These are phyloP conservation scores for Cryptosporidium bovis DNA, from an alignment of 169 alveolate species.

Conservation along the genomic window DNA sequence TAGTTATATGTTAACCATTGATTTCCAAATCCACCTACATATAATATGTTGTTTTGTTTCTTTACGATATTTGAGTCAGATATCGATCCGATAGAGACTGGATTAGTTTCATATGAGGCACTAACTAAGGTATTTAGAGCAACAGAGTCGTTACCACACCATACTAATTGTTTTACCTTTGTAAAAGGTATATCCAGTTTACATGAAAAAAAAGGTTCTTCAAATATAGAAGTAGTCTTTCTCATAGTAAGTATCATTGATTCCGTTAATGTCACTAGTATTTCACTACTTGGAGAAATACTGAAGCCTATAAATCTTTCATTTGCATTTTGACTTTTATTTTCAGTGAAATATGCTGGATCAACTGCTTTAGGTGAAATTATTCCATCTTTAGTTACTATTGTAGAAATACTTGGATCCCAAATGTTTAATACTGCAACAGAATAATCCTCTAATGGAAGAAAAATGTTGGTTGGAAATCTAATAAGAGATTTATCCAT, in stretches of 20 bases:
- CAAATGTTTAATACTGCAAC: constrained; percentile 66
- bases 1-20: constrained; percentile 83
- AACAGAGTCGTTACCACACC: constrained; percentile 85
- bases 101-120: neutral
- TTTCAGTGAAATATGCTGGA: constrained; percentile 52
- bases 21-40: constrained; percentile 81
- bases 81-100: neutral
- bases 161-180: constrained; percentile 78
- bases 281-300: constrained; percentile 44
- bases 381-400: constrained; percentile 20
- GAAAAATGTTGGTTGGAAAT: constrained; percentile 60
- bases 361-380: constrained; percentile 40
- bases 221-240: constrained; percentile 49
- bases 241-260: constrained; percentile 40
- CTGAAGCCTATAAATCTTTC: constrained; percentile 56
- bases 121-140: constrained; percentile 75
- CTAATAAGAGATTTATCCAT: neutral
- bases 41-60: constrained; percentile 74
- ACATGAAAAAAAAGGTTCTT: constrained; percentile 48
- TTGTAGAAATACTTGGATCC: constrained; percentile 56
- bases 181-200: constrained; percentile 23
- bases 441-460: constrained; percentile 65
- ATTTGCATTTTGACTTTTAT: neutral
- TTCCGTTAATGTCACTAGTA: constrained; percentile 36
- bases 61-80: constrained; percentile 2